Evolutionary conservation across 1,284 basidiomycete genomes (phyloP).

Genomic region (Heterobasidion annosum): DNA sequence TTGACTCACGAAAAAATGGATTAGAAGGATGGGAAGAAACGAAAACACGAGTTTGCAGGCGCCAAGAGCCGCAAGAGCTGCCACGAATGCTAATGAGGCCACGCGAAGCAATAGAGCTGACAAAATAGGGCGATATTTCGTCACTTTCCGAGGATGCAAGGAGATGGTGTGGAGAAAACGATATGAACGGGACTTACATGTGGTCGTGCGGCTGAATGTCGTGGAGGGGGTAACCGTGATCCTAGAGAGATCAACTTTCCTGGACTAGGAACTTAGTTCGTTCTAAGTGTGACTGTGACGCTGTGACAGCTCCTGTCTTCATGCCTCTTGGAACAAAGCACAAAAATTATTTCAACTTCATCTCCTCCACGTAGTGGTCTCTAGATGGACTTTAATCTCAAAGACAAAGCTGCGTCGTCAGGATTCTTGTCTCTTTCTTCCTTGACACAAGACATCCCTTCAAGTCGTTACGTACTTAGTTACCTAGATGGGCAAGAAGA

Average conservation of each 20-base stretch:
- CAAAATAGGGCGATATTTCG: neutral
- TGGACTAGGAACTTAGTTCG: slow-evolving; percentile 16
- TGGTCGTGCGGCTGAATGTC: slow-evolving; percentile 1
- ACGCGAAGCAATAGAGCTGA: neutral
- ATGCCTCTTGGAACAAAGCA: neutral
- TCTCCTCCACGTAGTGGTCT: too few relatives aligned
- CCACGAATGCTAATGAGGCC: neutral
- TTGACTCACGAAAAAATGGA: too few relatives aligned
- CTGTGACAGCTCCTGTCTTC: neutral
- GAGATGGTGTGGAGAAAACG: neutral
- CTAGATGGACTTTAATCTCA: too few relatives aligned
- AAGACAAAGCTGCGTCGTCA: too few relatives aligned
- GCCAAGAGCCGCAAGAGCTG: neutral
- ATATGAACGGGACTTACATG: neutral
- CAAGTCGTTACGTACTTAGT: slow-evolving; percentile 11
- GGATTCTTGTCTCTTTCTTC: too few relatives aligned
- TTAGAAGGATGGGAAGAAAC: neutral
- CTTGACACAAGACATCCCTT: neutral
- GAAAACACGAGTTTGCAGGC: neutral
- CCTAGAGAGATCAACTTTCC: slow-evolving; percentile 8
- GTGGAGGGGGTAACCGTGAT: slow-evolving; percentile 5
- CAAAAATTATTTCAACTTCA: too few relatives aligned
- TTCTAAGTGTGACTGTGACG: slow-evolving; percentile 15
- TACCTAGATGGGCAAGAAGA: slow-evolving; percentile 5
- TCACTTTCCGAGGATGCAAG: neutral